Base-by-base conservation (phyloP, 139 green algal genomes). In the Limnomonas spitsbergensis region DNA sequence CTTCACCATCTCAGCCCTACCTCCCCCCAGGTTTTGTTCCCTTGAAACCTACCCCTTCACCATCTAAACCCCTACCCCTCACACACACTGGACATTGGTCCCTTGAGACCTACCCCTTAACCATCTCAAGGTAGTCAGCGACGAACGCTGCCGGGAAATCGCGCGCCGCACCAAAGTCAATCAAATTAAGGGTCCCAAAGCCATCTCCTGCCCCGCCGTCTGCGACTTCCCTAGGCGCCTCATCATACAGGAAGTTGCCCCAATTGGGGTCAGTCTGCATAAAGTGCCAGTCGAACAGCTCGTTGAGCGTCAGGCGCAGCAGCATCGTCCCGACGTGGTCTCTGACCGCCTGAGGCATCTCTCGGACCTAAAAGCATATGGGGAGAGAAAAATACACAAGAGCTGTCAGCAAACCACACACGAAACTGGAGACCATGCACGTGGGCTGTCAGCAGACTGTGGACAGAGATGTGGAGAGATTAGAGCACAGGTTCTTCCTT, bases 241-340 rank as follows among this genome's bases (percentile, higher is more conserved):
- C 40, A 78, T 99, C 94, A 73, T 97, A 99, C 78, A 99, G 78
- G 56, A 98, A 99, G 91, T 99, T 99, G 82, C 94, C 93, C 91
- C 91, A 95, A 82, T 98, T 98, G 68, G 94, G 94, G 79, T 98
- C 95, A 6, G 95, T 98, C 89, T 97, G 93, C 93, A 98, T 98
- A 87, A 95, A 98, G 34, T 87, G 86, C 91, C 95, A 97, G 35
- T 90, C 82, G 79, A 97, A 98, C 38, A 98, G 90, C 90, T 98
- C 94, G 56, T 76, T 78, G 38, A 98, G 89, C 4, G 94, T 98
- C 3, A 98, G 84, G 29, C 75, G 42, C 78, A 98, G 90, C 82
- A 98, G 89, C 61, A 85, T 78, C 2, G 79, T 84, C 71, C 90
- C 95, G n/a, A 98, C 88, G 1, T 69, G 27, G 73, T 97, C 90